phyloP scores from a whole-genome alignment of 805 yeast genomes.

The Helenozyma baotianmanensis region DNA sequence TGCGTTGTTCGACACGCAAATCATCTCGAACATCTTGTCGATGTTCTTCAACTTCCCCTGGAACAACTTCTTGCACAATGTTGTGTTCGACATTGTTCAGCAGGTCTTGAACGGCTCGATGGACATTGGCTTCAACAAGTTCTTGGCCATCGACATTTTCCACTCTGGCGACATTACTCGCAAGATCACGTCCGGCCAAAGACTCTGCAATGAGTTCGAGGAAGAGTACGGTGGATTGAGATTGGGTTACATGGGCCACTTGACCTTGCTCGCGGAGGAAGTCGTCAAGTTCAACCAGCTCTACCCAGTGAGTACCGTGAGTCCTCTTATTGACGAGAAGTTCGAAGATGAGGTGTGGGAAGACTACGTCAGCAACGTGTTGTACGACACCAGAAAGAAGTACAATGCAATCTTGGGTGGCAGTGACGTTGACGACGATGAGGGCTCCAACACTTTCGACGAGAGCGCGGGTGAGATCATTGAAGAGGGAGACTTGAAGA shows the following conservation, averaged over 20 bases:
- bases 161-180: conserved; percentile 41
- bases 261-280: conserved; percentile 29
- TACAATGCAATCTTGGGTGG: conserved; percentile 93
- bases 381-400: conserved; percentile 87
- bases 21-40: conserved; percentile 35
- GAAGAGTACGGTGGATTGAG: conserved; percentile 23
- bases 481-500: conserved; percentile 28
- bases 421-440: conserved; percentile 37
- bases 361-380: conserved; percentile 72
- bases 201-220: conserved; percentile 24
- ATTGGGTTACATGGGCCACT: conserved; percentile 29
- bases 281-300: conserved; percentile 28
- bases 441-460: conserved; percentile 17
- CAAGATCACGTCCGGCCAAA: conserved; percentile 44
- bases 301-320: conserved; percentile 37
- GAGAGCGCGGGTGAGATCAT: conserved; percentile 37
- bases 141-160: conserved; percentile 54
- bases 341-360: conserved; percentile 59
- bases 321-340: conserved; percentile 34
- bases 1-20: conserved; percentile 40
- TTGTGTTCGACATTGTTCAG: conserved; percentile 44
- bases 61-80: conserved; percentile 45
- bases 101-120: conserved; percentile 45
- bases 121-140: conserved; percentile 47
- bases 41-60: conserved; percentile 46